Evolutionary conservation across 129 eudicot genomes (phyloP), one percentile per base, ranked within the genome.

Genomic region (Calendula officinalis): DNA sequence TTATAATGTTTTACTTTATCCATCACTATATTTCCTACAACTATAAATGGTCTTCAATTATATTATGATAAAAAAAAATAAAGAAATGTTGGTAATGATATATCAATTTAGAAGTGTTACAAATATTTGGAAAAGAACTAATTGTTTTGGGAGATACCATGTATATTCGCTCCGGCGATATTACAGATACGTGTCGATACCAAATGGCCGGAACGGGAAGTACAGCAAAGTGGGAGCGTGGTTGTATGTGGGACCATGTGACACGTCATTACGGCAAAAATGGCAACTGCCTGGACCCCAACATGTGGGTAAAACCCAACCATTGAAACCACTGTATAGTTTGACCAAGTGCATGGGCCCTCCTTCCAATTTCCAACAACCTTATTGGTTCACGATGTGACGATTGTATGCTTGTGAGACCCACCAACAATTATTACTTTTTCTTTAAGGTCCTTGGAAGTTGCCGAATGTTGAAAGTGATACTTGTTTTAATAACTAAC

Each of bases 241-340:
- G 55, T 30, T 13, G 7, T 22, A 8, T 4, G 53, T 47, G 15
- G 56, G 56, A 5, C 57, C 57, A 22, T 52, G 34, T 17, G 57
- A 52, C 57, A 17, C 57, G 36, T 52, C 57, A 52, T 52, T 6
- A 35, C 57, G 57, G 27, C 57, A 52, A 52, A 52, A 52, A 35
- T 52, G 57, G 57, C 68, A 45, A 62, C 55, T 32, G 68, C 22
- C 13, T 43, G 67, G 67, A 59, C 57, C 67, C 66, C 72, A 43
- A 54, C 55, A 55, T 67, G 73, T 54, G 61, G 69, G 71, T 53
- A 66, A 66, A 54, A 52, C 57, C 43, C 64, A 68, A 55, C 45
- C 2, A 22, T 22, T 0, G 30, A 0, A 22, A 22, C 54, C 42
- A 67, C 62, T 54, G 55, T 55, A 42, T 55, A 68, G 12, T 68